These are phyloP conservation scores for Fraxinus platypoda DNA, from an alignment of 305 asterid genomes.

Conservation along the genomic window DNA sequence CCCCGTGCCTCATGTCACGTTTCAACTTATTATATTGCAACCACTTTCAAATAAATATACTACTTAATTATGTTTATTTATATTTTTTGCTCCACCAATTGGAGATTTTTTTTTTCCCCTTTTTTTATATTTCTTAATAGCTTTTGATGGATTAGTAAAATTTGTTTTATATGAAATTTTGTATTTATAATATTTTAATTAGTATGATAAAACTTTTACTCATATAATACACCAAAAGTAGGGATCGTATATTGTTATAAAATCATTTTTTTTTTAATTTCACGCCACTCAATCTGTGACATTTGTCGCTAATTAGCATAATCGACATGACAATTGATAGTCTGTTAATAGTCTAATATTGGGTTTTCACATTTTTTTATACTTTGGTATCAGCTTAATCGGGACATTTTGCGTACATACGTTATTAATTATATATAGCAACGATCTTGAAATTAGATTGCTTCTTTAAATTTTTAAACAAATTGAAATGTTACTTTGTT, in stretches of 20 bases:
- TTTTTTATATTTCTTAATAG: no score
- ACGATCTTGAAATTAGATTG: background rate
- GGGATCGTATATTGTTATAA: background rate
- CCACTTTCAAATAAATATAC: slow-evolving; percentile 31
- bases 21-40: slow-evolving; percentile 15
- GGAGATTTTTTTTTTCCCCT: background rate
- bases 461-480: no score
- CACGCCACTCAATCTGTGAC: background rate
- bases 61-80: background rate
- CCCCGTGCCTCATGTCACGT: slow-evolving; percentile 77
- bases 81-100: background rate
- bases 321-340: background rate
- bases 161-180: background rate
- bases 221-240: no score
- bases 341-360: background rate
- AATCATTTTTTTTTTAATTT: no score
- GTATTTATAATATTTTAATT: no score
- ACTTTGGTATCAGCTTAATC: no score
- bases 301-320: no score
- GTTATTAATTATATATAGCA: no score
- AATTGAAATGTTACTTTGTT: background rate
- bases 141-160: no score
- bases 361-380: background rate
- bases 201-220: background rate
- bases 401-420: no score